Base-by-base conservation (phyloP, 345 rosid species). In the Acer negundo region DNA sequence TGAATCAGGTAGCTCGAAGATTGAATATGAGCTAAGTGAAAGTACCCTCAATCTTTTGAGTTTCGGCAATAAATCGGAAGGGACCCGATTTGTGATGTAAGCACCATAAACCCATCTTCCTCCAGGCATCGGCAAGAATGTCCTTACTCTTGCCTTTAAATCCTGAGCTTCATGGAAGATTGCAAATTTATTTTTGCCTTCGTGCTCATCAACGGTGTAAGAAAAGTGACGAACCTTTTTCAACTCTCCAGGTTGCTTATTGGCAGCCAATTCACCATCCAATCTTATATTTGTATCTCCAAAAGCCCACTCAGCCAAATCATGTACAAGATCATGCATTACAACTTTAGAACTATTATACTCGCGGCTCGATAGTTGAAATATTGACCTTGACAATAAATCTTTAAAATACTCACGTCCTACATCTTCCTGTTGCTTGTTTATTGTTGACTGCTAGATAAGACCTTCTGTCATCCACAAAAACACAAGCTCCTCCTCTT, bases 391-490 rank as follows among this genome's bases (percentile, higher is more conserved):
- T 46, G 46, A 28, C 1, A 42, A 0, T 8, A 79, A 22, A 28
- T 66, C 46, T 3, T 11, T 2, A 6, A 83, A 64, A 70, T 66
- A 78, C 10, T 49, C 20, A 20, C 6, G 2, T 5, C 77, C 85
- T 0, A 58, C 0, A 3, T 44, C 73, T 66, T 77, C 81, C 1
- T n/a, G 6, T 38, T 26, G 62, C 16, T 61, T 5, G 23, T n/a
- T 1, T 4, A 2, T 12, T 1, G 11, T 8, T 3, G 70, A 35
- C 15, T 10, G 69, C 15, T 31, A 12, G n/a, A 83, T 6, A 24
- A 67, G 76, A 26, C 84, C 86, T 67, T 80, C 59, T 0, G 77
- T 82, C 10, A 70, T 78, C 86, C 87, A 86, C 0, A 84, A 51
- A 19, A 17, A 28, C 1, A 78, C 15, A 31, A 82, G 58, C 0